Evolutionary conservation across 2,329 filamentous ascomycete species (phyloP), one percentile per base, ranked within the genome.

Genomic region (Aspergillus sp.): DNA sequence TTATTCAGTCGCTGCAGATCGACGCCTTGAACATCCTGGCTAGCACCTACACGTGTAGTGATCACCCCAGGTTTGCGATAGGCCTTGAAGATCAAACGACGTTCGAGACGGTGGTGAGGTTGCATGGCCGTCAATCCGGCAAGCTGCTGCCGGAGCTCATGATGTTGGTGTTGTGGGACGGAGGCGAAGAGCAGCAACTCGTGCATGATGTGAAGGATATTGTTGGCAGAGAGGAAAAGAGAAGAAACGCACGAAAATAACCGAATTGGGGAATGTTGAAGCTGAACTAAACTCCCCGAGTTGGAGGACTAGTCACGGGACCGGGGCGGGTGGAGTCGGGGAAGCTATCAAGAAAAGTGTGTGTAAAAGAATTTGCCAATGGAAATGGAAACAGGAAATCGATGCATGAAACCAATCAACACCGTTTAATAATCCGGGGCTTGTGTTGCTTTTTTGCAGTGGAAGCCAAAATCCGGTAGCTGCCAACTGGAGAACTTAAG

Each of bases 181-280:
- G 79, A 75, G 56, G 77, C 79, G 65, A 78, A 81, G 41, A 83
- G 73, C 42, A 80, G 68, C 54, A 81, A 71, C 68, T 83, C 80
- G 64, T 83, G 79, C 80, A 83, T 82, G 49, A 52, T 55, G 45
- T 41, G 46, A 27, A 29, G 8, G 19, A 44, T 42, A 43, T 41
- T 41, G 43, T 33, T 30, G 34, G 26, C 36, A 19, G 19, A 19
- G 19, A 19, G 19, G 19, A 19, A 19, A 19, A 19, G 19, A 19
- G 19, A 19, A 19, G 19, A 19, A 19, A 19, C 19, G 19, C 19
- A 19, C 19, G 19, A 19, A 19, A 19, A 19, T 19, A 19, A 19
- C 19, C 19, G 19, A 19, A 19, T 19, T 19, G 19, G 19, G 19
- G 19, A 19, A 27, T 39, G 36, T 9, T 39, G 36, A 26, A 39